phyloP scores from a whole-genome alignment of 768 basidiomycete genomes.

The Megacollybia marginata region DNA sequence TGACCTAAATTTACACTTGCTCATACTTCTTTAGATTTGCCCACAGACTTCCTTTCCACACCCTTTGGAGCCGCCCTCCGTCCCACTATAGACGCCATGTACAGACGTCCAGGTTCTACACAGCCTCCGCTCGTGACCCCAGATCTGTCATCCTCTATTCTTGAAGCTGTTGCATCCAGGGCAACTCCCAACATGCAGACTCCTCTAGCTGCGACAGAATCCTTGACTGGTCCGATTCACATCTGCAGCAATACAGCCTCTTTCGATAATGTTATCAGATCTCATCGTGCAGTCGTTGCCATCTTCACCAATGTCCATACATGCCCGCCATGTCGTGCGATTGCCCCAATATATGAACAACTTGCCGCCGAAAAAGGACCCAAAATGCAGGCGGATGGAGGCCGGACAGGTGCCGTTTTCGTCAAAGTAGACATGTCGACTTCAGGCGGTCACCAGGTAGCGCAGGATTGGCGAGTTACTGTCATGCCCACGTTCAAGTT shows the following conservation, averaged over 20 bases:
- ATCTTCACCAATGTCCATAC: constrained; percentile 71
- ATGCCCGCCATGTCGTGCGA: constrained; percentile 77
- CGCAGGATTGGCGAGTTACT: constrained; percentile 53
- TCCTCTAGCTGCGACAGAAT: constrained; percentile 33
- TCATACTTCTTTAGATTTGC: constrained; percentile 46
- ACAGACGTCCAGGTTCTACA: constrained; percentile 43
- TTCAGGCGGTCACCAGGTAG: constrained; percentile 55
- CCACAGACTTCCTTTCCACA: constrained; percentile 80
- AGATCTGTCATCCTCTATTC: constrained; percentile 42
- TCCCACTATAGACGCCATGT: constrained; percentile 92
- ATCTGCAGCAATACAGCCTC: constrained; percentile 69
- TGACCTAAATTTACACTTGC: neutral
- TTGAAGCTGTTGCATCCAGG: constrained; percentile 50
- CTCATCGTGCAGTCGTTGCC: constrained; percentile 67
- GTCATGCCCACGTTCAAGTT: constrained; percentile 90
- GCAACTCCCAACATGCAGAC: constrained; percentile 26
- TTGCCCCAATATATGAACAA: constrained; percentile 77
- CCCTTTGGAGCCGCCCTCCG: constrained; percentile 82
- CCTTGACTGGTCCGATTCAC: constrained; percentile 58
- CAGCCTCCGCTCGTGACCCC: constrained; percentile 27
- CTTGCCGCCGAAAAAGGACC: constrained; percentile 58
- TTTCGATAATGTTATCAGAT: constrained; percentile 55
- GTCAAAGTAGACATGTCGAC: constrained; percentile 78
- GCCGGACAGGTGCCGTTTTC: constrained; percentile 56
- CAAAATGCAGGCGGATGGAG: constrained; percentile 19